A percentile compares a stretch with the other conserved stretches of the same genome.
phyloP scores from a whole-genome alignment of 2,329 filamentous ascomycete species.

The Trichoderma harzianum region DNA sequence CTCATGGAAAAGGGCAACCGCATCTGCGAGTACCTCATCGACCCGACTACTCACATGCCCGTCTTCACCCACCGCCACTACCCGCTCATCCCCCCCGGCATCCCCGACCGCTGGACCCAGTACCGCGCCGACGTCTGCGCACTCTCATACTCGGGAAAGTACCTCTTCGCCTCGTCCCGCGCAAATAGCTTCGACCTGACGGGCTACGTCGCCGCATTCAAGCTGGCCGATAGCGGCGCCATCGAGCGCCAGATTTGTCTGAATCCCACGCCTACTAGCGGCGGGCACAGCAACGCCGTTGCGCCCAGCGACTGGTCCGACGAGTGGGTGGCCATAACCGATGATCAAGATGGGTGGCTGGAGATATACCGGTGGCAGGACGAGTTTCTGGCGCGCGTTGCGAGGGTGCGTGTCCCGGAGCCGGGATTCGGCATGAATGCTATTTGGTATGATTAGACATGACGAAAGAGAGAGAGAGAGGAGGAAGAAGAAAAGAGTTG shows the following conservation, averaged over 20 bases:
- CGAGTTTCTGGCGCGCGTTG: conserved; percentile 75
- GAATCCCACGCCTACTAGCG: conserved; percentile 81
- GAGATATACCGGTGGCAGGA: conserved; percentile 87
- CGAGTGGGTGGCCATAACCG: conserved; percentile 85
- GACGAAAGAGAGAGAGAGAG: background rate
- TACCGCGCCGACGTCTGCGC: conserved; percentile 85
- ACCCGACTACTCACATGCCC: conserved; percentile 68
- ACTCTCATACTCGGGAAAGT: conserved; percentile 63
- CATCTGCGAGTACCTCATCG: conserved; percentile 76
- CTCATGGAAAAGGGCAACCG: conserved; percentile 89
- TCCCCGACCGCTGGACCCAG: conserved; percentile 53
- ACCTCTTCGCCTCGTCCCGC: conserved; percentile 82
- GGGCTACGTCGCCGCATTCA: conserved; percentile 80
- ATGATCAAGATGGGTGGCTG: conserved; percentile 82
- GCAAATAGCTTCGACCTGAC: conserved; percentile 72
- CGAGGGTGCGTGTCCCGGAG: conserved; percentile 72
- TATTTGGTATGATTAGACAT: conserved; percentile 74
- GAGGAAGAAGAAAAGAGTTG: background rate
- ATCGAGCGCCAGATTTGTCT: conserved; percentile 77
- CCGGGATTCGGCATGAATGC: conserved; percentile 95
- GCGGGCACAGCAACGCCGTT: conserved; percentile 87
- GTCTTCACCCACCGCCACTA: conserved; percentile 74
- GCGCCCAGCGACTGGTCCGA: conserved; percentile 78
- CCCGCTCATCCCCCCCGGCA: conserved; percentile 75
- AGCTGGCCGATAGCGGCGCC: conserved; percentile 62